Evolutionary conservation across 768 basidiomycete genomes (phyloP), one percentile per base, ranked within the genome.

Genomic region (Leccinum sublutescens): DNA sequence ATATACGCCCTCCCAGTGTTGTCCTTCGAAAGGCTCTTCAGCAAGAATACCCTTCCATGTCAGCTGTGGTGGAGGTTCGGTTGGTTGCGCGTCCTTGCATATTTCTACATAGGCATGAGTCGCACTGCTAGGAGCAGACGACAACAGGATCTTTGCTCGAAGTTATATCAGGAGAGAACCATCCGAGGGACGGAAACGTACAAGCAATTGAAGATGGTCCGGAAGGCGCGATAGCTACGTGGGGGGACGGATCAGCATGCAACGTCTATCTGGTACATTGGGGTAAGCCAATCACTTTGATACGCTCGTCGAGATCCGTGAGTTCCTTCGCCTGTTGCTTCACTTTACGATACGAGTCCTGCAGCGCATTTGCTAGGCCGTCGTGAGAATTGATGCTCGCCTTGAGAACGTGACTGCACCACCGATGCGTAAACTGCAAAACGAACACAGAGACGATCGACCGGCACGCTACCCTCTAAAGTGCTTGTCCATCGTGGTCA

Each of bases 11-110:
- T 89, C 82, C 91, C 91, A 93, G 66, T 93, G 91, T 61, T 93
- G 85, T 15, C 89, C 92, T 71, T 93, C 88, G 61, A 91, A 89
- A 4, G 91, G 89, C 57, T 93, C 91, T 65, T 91, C 91, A 1
- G 81, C 81, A 15, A 93, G 79, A 53, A 94, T 93, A n/a, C 85
- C 80, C 59, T 80, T 77, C 92, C 92, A 94, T 3, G 88, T 90
- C 7, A 91, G 72, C 1, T 77, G 65, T 3, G 76, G 70, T 7
- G 68, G 77, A 7, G 63, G 57, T 49, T 65, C 52, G 0, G 60
- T 34, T 25, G 66, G 71, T 1, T 73, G 65, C 1, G 64, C 68
- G 31, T 86, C 75, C 6, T 87, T 75, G 62, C 82, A 85, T 0
- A 71, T 58, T 5, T 84, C 79, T n/a, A 86, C 88, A 63, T 78